A percentile compares a stretch with the other conserved stretches of the same genome.
Evolutionary conservation across 1,284 basidiomycete species (phyloP).

Genomic region (Flammula alnicola): DNA sequence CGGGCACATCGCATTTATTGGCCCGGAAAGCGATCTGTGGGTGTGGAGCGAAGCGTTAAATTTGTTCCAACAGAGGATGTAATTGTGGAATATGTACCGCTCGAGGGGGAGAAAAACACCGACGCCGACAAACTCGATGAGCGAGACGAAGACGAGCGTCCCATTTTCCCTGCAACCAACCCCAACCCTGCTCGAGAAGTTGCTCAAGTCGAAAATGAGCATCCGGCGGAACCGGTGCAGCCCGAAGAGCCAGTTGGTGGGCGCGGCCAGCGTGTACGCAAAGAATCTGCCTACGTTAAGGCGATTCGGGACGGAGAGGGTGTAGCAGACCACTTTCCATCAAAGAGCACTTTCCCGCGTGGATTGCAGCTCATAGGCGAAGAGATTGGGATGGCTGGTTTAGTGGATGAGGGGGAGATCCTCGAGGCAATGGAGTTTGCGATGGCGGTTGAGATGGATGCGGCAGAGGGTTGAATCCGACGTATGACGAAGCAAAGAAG

Average conservation of each 20-base stretch:
- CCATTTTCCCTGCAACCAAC: not conserved
- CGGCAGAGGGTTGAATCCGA: constrained; percentile 23
- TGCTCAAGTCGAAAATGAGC: not conserved
- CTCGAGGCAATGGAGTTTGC: constrained; percentile 17
- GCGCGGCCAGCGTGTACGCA: constrained; percentile 1
- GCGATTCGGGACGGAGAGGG: constrained; percentile 5
- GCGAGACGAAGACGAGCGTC: no score
- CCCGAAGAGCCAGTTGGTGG: constrained; percentile 3
- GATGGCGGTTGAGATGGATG: constrained; percentile 22
- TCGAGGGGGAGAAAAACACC: constrained; percentile 28
- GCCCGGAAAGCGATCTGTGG: constrained; percentile 20
- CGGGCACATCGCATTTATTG: no score
- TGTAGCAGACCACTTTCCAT: constrained; percentile 3
- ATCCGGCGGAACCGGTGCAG: not conserved
- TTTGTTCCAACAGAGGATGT: constrained; percentile 19
- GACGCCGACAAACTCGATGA: no score
- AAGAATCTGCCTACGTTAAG: constrained; percentile 7
- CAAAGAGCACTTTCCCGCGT: not conserved
- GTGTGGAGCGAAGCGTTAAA: constrained; percentile 29
- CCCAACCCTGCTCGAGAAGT: not conserved
- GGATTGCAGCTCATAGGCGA: constrained; percentile 11
- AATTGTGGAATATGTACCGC: constrained; percentile 12
- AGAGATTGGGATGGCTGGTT: not conserved
- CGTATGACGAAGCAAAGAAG: constrained; percentile 11
- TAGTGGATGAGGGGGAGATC: constrained; percentile 20